These are phyloP conservation scores for Calonectria leucothoes DNA, from an alignment of 2,329 filamentous ascomycete genomes.

Conservation along the genomic window DNA sequence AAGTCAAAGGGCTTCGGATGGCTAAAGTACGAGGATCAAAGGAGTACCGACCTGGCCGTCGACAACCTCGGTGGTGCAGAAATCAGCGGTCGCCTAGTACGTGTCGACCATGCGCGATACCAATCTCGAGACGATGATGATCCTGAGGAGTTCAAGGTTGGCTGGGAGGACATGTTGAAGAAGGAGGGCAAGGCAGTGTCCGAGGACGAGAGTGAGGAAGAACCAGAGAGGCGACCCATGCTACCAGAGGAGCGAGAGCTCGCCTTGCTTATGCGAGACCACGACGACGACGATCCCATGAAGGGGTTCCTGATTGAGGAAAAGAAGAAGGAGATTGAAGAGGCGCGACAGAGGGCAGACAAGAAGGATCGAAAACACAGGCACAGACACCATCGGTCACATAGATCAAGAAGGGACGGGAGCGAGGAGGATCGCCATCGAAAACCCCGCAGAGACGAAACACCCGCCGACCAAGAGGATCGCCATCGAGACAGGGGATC, in stretches of 20 bases:
- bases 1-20: constrained; percentile 96
- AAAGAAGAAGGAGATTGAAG: constrained; percentile 88
- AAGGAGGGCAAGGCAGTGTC: constrained; percentile 59
- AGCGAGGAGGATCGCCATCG: constrained; percentile 44
- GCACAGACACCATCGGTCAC: constrained; percentile 61
- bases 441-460: constrained; percentile 53
- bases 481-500: constrained; percentile 45
- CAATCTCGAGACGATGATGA: constrained; percentile 86
- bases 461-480: constrained; percentile 41
- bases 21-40: constrained; percentile 98
- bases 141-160: constrained; percentile 67
- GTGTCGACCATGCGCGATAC: constrained; percentile 94
- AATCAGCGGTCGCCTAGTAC: constrained; percentile 81
- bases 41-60: constrained; percentile 94
- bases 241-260: constrained; percentile 87
- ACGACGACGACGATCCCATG: constrained; percentile 98
- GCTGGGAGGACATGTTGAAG: constrained; percentile 69
- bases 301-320: constrained; percentile 89
- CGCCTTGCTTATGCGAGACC: constrained; percentile 77
- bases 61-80: constrained; percentile 93
- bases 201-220: constrained; percentile 59
- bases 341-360: constrained; percentile 67
- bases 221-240: constrained; percentile 67
- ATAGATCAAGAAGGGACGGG: constrained; percentile 52
- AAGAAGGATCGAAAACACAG: constrained; percentile 60